Percentiles rank a stretch among this genome's conserved stretches.
phyloP scores from a whole-genome alignment of 1,284 basidiomycete genomes.

The Leccinum solheimii region DNA sequence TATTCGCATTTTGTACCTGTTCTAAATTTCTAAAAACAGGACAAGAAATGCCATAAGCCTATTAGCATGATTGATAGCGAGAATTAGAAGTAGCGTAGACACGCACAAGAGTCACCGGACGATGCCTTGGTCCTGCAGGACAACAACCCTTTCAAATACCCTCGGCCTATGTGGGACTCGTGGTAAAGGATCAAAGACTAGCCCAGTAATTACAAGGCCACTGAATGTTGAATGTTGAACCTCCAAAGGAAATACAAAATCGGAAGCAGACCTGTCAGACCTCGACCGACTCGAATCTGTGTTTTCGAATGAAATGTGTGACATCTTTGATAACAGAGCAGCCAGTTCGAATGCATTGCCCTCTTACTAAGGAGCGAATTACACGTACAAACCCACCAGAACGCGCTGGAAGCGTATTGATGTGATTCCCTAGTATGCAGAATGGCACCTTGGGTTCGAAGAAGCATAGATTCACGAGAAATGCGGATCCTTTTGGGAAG shows the following conservation, averaged over 20 bases:
- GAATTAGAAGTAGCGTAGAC: not conserved
- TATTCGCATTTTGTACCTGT: not conserved
- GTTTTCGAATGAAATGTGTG: conserved; percentile 7
- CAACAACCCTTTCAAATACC: not conserved
- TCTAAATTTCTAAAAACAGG: not conserved
- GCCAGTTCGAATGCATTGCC: not conserved
- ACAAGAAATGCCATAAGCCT: not conserved
- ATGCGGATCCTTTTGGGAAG: conserved; percentile 30
- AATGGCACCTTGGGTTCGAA: conserved; percentile 5
- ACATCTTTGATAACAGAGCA: conserved; percentile 21
- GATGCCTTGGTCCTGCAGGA: not conserved
- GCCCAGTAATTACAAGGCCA: conserved; percentile 1
- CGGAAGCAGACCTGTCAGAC: conserved; percentile 6
- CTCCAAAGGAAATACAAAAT: not conserved
- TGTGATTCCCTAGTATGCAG: conserved; percentile 3
- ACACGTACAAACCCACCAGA: conserved; percentile 8
- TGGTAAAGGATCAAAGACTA: not conserved
- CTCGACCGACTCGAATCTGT: not conserved
- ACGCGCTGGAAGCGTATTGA: conserved; percentile 8
- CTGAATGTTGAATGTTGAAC: not conserved
- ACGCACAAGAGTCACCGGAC: not conserved
- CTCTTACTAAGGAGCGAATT: conserved; percentile 1
- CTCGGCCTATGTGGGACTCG: not conserved
- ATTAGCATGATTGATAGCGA: not conserved
- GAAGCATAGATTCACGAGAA: conserved; percentile 1